Conservation (phyloP, 805 yeast genomes). For the Wickerhamomyces chambardii region DNA sequence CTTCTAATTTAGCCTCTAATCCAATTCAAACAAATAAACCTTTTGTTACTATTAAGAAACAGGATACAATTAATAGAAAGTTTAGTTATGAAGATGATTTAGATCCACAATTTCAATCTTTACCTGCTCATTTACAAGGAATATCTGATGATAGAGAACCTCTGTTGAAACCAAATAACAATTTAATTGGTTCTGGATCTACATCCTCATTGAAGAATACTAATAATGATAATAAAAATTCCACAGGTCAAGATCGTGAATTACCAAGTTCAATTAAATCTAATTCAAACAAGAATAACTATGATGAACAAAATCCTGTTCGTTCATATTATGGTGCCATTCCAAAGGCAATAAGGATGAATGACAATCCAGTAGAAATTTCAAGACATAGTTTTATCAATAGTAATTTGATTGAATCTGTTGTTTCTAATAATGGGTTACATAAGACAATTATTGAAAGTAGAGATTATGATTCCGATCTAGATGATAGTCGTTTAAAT, state of each 20-base stretch:
- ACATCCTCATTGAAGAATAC: too few species aligned
- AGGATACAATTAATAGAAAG: not conserved
- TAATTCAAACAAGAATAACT: too few species aligned
- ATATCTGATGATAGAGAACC: too few species aligned
- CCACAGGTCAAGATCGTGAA: too few species aligned
- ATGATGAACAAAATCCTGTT: too few species aligned
- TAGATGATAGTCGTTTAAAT: not conserved
- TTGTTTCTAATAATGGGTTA: not conserved
- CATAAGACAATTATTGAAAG: not conserved
- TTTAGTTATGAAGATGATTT: not conserved
- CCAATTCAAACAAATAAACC: constrained; percentile 59
- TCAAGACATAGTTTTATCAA: not conserved
- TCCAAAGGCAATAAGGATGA: not conserved
- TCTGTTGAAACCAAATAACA: too few species aligned
- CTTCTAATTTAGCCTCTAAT: constrained; percentile 54
- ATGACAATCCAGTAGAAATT: not conserved
- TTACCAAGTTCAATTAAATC: too few species aligned
- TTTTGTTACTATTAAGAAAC: constrained; percentile 61
- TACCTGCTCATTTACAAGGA: too few species aligned
- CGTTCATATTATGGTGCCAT: not conserved
- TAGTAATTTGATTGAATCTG: not conserved
- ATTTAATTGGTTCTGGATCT: too few species aligned
- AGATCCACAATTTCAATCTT: not conserved
- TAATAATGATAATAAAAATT: too few species aligned
- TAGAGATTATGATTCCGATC: not conserved